Evolutionary conservation across 176 grass and related monocot genomes (phyloP), one percentile per base, ranked within the genome.

Genomic region (Rhynchospora tenuis): DNA sequence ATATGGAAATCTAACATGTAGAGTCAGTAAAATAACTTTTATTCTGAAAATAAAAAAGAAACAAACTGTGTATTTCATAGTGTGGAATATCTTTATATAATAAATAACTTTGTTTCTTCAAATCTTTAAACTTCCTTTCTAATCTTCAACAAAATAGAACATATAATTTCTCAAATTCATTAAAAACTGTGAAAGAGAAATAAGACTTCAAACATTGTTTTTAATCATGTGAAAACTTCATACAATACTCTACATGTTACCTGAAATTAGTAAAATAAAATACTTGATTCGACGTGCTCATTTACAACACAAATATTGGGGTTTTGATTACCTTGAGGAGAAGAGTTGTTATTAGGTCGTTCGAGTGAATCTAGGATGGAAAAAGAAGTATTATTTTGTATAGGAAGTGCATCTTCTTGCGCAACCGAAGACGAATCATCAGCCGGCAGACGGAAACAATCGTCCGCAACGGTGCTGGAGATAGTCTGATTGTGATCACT

Each of bases 311-410:
- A 19, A 55, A 68, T 19, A 26, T 31, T 54, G 7, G 26, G n/a
- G 20, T 55, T 27, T 65, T 31, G 10, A 46, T 19, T 81, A 81
- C 76, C 76, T 16, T 86, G 84, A 68, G 29, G 84, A 19, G 62
- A 46, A 27, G 62, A 67, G 58, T 19, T 45, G 29, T 31, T 85
- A 58, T 19, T 65, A 67, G 84, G 63, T n/a, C 73, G 73, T 63
- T 87, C 26, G 2, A 86, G 55, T 20, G 73, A 73, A 50, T 83
- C 84, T 78, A 86, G 52, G 28, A 81, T 90, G 63, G 79, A 57
- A 50, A 65, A 90, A 62, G 88, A 46, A 29, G 84, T 77, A 85
- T 86, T 73, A 28, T 57, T 87, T 83, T 78, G 66, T 4, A 83
- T 24, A 46, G 78, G 46, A 14, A 87, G 63, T 13, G 85, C 51